phyloP scores from a whole-genome alignment of 345 rosid genomes.

The Salix koriyanagi region DNA sequence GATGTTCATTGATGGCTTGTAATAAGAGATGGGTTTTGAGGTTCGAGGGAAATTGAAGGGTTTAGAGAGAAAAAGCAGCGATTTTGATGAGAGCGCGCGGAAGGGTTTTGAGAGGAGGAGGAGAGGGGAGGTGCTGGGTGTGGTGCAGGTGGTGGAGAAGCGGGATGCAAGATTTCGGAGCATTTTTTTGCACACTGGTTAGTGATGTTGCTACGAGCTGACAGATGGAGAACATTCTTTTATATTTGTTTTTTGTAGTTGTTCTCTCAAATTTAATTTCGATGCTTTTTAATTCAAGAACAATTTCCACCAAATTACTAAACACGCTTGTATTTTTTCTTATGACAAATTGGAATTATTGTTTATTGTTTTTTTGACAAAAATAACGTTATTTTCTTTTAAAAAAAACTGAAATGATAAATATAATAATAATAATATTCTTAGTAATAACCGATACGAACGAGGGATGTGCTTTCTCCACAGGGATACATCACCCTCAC shows the following conservation, averaged over 20 bases:
- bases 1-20: conserved; percentile 63
- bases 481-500: neutral
- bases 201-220: neutral
- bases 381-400: no score
- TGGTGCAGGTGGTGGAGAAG: neutral
- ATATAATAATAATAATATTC: no score
- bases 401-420: no score
- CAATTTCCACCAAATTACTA: no score
- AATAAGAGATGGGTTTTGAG: conserved; percentile 19
- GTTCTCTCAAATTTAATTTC: neutral
- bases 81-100: neutral
- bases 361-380: no score
- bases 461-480: neutral
- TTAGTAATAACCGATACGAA: neutral
- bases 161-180: conserved; percentile 6
- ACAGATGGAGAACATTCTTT: neutral
- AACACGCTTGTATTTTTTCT: no score
- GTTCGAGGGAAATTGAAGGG: conserved; percentile 4
- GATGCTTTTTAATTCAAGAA: neutral
- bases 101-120: conserved; percentile 17
- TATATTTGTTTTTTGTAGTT: neutral
- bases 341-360: no score
- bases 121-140: neutral
- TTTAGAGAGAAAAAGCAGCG: conserved; percentile 11
- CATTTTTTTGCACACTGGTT: neutral